phyloP scores from a whole-genome alignment of 1,139 yeast species.

The Blastobotrys niveus region DNA sequence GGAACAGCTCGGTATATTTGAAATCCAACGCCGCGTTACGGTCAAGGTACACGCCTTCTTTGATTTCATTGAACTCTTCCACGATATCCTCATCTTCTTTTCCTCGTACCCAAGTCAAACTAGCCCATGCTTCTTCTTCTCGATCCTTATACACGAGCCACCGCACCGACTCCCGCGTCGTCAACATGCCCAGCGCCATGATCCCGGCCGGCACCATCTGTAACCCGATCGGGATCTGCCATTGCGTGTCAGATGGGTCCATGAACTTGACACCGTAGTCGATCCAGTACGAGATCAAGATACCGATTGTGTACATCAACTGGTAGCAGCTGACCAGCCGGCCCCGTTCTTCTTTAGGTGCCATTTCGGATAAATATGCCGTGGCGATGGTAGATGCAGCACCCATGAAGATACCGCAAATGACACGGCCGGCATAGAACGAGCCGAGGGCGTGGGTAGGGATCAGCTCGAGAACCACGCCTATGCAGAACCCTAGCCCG shows the following conservation, averaged over 20 bases:
- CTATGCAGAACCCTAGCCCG: constrained; percentile 38
- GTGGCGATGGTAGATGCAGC: constrained; percentile 59
- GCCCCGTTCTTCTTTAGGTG: constrained; percentile 54
- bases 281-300: constrained; percentile 33
- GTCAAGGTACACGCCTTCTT: constrained; percentile 9
- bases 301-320: constrained; percentile 43
- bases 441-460: constrained; percentile 17
- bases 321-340: constrained; percentile 34
- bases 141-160: constrained; percentile 35
- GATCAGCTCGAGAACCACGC: constrained; percentile 33
- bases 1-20: constrained; percentile 5
- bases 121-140: constrained; percentile 7
- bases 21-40: constrained; percentile 5
- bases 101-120: constrained; percentile 4
- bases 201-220: constrained; percentile 45
- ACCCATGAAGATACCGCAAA: constrained; percentile 63
- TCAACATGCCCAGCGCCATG: constrained; percentile 41
- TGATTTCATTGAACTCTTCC: constrained; percentile 12
- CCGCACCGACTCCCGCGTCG: constrained; percentile 50
- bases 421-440: constrained; percentile 45
- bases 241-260: constrained; percentile 18
- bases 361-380: constrained; percentile 59
- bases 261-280: constrained; percentile 28
- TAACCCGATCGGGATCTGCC: constrained; percentile 30
- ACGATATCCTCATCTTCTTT: not conserved